These are phyloP conservation scores for Auriscalpium microsporum DNA, from an alignment of 768 basidiomycete species.

Conservation along the genomic window DNA sequence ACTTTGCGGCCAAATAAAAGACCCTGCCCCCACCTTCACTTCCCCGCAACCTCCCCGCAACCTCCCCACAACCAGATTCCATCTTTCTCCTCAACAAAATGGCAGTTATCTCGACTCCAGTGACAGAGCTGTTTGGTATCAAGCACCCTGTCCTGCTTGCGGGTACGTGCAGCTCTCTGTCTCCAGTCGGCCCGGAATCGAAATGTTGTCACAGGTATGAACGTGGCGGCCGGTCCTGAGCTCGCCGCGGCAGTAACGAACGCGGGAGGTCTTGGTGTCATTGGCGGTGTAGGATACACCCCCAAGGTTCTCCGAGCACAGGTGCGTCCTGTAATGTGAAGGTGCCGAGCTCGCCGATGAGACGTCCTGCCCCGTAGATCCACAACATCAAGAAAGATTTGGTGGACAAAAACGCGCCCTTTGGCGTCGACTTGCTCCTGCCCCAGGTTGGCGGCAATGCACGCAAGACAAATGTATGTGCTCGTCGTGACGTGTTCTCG, in stretches of 20 bases:
- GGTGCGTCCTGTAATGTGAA: constrained; percentile 32
- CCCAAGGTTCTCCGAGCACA: constrained; percentile 73
- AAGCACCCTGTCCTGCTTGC: constrained; percentile 84
- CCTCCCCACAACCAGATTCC: no score
- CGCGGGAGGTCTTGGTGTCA: constrained; percentile 87
- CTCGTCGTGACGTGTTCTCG: constrained; percentile 3
- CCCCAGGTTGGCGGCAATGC: constrained; percentile 84
- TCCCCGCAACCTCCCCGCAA: no score
- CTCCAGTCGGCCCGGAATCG: not conserved
- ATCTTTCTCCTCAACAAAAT: constrained; percentile 24
- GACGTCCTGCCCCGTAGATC: constrained; percentile 37
- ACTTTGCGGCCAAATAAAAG: no score
- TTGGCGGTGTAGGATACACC: constrained; percentile 84
- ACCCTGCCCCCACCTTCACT: no score
- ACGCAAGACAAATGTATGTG: constrained; percentile 76
- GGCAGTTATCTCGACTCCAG: constrained; percentile 69
- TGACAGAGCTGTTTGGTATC: constrained; percentile 83
- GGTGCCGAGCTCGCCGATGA: not conserved
- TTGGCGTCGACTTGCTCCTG: constrained; percentile 86
- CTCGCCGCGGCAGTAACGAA: constrained; percentile 92
- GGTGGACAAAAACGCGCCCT: constrained; percentile 68
- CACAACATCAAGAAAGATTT: constrained; percentile 64
- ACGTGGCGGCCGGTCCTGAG: constrained; percentile 66
- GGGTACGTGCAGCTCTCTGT: constrained; percentile 30
- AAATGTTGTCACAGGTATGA: constrained; percentile 40